These are phyloP conservation scores for Microstegium vimineum DNA, from an alignment of 176 grass and related monocot species.

Conservation along the genomic window DNA sequence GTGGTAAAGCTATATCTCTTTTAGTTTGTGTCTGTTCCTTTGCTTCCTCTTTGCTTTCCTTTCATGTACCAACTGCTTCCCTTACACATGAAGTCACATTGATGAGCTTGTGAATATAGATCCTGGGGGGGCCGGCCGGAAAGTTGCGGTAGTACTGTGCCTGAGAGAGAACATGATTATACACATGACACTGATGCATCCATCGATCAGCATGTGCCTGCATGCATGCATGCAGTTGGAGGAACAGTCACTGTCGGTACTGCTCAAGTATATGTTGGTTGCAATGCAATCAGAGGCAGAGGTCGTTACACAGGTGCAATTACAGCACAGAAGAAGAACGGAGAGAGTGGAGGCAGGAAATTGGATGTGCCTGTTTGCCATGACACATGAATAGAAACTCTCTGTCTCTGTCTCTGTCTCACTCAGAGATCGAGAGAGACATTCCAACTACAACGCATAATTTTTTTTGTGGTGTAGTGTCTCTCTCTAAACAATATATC, in stretches of 20 bases:
- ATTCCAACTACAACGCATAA: no score
- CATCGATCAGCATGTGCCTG: conserved; percentile 25
- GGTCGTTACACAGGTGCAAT: conserved; percentile 27
- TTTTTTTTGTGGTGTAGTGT: no score
- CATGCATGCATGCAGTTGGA: conserved; percentile 39
- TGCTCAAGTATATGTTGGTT: conserved; percentile 33
- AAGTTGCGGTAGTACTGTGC: conserved; percentile 25
- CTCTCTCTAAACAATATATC: no score
- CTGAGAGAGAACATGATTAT: conserved; percentile 23
- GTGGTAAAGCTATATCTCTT: conserved; percentile 33
- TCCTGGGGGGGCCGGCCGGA: conserved; percentile 16
- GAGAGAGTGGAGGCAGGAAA: background rate
- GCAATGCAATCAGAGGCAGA: conserved; percentile 33
- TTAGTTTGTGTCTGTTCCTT: conserved; percentile 45
- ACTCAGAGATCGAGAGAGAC: no score
- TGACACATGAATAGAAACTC: background rate
- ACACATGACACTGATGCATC: background rate
- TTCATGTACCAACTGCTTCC: conserved; percentile 66
- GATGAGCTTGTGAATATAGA: conserved; percentile 48
- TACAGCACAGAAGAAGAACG: background rate
- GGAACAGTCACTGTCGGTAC: conserved; percentile 41
- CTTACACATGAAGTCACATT: conserved; percentile 68
- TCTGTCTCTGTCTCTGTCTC: background rate
- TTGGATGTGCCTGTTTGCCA: conserved; percentile 2
- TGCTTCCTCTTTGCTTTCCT: conserved; percentile 47